Evolutionary conservation across 805 yeast genomes (phyloP).

Genomic region (Sporopachydermia lactativora): DNA sequence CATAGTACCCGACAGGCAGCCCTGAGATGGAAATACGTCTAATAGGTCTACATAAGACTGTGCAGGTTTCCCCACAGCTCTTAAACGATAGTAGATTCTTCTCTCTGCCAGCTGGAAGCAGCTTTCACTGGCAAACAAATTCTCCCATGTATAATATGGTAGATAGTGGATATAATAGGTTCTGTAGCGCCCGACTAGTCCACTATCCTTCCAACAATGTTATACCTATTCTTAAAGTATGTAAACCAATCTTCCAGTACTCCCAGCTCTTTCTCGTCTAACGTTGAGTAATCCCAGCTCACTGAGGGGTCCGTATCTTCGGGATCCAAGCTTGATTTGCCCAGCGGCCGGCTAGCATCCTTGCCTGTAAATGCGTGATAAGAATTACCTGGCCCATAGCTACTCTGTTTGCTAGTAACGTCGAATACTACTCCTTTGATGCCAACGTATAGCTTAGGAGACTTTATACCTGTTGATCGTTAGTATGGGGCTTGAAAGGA

Average conservation of each 20-base stretch:
- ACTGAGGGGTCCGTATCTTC: slow-evolving; percentile 30
- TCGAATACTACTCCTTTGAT: slow-evolving; percentile 71
- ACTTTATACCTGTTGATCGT: slow-evolving; percentile 22
- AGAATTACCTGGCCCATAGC: slow-evolving; percentile 66
- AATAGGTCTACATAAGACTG: too few species aligned
- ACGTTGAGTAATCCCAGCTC: slow-evolving; percentile 35
- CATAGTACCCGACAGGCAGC: too few species aligned
- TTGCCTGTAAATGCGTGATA: slow-evolving; percentile 63
- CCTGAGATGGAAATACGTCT: too few species aligned
- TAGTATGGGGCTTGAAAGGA: slow-evolving; percentile 3
- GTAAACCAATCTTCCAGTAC: slow-evolving; percentile 65
- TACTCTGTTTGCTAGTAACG: slow-evolving; percentile 48
- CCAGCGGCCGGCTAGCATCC: slow-evolving; percentile 69
- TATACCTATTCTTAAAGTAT: slow-evolving; percentile 42
- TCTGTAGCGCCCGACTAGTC: too few species aligned
- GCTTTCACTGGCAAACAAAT: too few species aligned
- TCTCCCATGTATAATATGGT: too few species aligned
- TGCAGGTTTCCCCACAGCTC: too few species aligned
- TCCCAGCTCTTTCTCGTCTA: slow-evolving; percentile 44
- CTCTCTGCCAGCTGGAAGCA: too few species aligned
- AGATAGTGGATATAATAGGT: too few species aligned
- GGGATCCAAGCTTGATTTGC: slow-evolving; percentile 44
- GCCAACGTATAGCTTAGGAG: slow-evolving; percentile 47
- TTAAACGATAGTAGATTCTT: too few species aligned
- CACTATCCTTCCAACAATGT: slow-evolving; percentile 25